phyloP scores from a whole-genome alignment of 805 yeast genomes.

The Priceomyces melissophilus region DNA sequence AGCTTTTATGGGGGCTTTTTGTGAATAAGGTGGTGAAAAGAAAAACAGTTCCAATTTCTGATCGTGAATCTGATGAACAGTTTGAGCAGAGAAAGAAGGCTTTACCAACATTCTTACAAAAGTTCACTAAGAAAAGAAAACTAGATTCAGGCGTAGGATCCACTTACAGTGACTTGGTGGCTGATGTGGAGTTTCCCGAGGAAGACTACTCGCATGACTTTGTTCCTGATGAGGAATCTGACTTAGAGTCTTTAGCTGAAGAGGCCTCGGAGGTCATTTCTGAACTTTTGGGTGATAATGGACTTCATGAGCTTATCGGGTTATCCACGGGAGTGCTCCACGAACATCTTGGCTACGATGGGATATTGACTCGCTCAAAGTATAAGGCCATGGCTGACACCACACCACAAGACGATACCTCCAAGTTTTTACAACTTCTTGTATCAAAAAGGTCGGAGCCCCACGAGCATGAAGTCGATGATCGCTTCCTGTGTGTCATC shows the following conservation, averaged over 20 bases:
- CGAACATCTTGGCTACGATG: constrained; percentile 23
- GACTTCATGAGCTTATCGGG: constrained; percentile 21
- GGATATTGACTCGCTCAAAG: constrained; percentile 32
- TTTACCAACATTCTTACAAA: constrained; percentile 27
- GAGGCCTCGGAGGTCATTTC: constrained; percentile 3
- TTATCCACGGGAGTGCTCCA: constrained; percentile 20
- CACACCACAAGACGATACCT: constrained; percentile 6
- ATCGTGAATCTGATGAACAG: constrained; percentile 14
- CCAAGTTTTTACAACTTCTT: constrained; percentile 10
- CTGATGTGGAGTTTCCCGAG: constrained; percentile 31
- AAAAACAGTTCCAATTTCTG: not conserved
- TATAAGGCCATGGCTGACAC: constrained; percentile 10
- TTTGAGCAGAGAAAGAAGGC: constrained; percentile 14
- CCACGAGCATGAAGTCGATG: not conserved
- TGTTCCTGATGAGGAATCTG: constrained; percentile 24
- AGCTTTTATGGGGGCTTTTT: constrained; percentile 18
- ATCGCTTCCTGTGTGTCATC: constrained; percentile 62
- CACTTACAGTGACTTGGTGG: constrained; percentile 23
- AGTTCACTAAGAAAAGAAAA: constrained; percentile 21
- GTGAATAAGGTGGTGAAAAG: constrained; percentile 8
- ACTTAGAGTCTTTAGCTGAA: constrained; percentile 7
- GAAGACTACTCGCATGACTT: constrained; percentile 34
- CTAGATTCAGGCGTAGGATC: constrained; percentile 10
- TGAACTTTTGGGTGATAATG: constrained; percentile 25
- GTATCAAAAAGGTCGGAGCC: constrained; percentile 4